Percentiles rank a stretch among this genome's conserved stretches.
These are phyloP conservation scores for Tetrahymena malaccensis DNA, from an alignment of 73 alveolate genomes.

Conservation along the genomic window DNA sequence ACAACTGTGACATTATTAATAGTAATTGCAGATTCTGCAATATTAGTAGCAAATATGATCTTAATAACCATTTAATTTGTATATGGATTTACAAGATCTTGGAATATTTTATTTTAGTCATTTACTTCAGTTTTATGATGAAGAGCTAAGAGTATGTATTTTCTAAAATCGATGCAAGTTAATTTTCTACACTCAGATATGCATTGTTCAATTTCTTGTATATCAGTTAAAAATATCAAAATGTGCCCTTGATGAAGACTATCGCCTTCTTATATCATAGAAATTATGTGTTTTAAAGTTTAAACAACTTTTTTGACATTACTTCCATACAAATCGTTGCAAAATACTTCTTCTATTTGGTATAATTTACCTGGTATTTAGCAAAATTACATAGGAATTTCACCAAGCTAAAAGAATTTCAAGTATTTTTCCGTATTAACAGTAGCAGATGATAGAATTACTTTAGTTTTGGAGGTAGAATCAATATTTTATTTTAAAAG, in stretches of 20 bases:
- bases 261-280: neutral
- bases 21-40: constrained; percentile 94
- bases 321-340: neutral
- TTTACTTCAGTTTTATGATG: neutral
- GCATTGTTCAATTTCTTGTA: constrained; percentile 76
- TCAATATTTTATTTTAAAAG: constrained; percentile 58
- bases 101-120: neutral
- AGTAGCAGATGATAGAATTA: constrained; percentile 65
- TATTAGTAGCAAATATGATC: constrained; percentile 68
- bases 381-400: neutral
- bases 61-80: neutral
- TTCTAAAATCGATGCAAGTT: neutral
- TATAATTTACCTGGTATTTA: neutral
- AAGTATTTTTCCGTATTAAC: neutral
- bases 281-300: neutral
- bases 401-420: neutral
- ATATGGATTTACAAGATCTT: neutral
- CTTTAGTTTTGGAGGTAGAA: constrained; percentile 43
- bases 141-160: neutral
- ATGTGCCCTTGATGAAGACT: constrained; percentile 71
- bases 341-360: neutral
- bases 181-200: neutral
- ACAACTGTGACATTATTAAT: constrained; percentile 82
- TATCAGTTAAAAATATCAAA: constrained; percentile 68
- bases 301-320: neutral